A percentile compares a stretch with the other conserved stretches of the same genome.
phyloP scores from a whole-genome alignment of 306 rosid genomes.

The Inga leiocalycina region DNA sequence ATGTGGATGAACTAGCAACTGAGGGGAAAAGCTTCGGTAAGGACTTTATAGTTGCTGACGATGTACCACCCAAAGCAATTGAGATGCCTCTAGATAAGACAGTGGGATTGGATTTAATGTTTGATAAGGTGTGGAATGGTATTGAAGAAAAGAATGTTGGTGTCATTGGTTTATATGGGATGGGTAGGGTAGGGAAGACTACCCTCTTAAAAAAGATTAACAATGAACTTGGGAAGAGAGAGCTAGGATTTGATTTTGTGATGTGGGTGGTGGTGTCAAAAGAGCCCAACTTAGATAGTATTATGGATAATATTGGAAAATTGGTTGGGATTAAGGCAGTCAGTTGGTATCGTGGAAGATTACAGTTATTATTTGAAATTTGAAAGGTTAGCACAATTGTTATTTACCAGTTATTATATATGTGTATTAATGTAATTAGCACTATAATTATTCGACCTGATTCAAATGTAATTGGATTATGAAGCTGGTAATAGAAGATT shows the following conservation, averaged over 20 bases:
- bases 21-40: too few species aligned
- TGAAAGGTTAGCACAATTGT: too few species aligned
- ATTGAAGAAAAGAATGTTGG: neutral
- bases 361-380: too few species aligned
- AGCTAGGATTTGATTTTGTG: neutral
- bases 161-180: constrained; percentile 1
- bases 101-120: neutral
- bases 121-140: neutral
- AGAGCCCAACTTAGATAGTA: too few species aligned
- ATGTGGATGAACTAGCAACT: too few species aligned
- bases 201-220: neutral
- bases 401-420: too few species aligned
- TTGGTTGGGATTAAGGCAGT: neutral
- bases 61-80: neutral
- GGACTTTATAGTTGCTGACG: neutral
- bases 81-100: neutral
- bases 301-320: neutral
- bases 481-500: too few species aligned
- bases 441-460: too few species aligned
- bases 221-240: neutral
- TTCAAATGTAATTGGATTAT: too few species aligned
- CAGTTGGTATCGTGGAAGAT: neutral
- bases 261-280: neutral
- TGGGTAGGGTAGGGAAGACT: neutral
- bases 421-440: too few species aligned